Evolutionary conservation across 2,329 filamentous ascomycete species (phyloP), one percentile per base, ranked within the genome.

Genomic region (Lachnellula cervina): DNA sequence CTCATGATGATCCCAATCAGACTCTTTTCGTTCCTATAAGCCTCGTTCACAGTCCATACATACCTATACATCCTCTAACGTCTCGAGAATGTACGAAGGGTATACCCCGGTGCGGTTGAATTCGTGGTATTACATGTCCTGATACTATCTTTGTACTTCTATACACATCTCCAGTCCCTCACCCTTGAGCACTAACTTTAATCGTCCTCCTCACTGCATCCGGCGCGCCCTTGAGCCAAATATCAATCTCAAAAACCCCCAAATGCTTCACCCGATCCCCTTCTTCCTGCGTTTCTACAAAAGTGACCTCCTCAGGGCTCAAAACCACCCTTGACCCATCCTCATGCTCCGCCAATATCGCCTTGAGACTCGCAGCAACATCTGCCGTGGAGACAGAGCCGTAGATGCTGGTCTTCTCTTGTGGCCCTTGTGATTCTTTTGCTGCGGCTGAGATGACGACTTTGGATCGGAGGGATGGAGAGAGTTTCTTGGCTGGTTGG

Each of bases 311-410:
- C 35, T 74, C 72, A 51, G 80, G 73, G 2, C 70, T 69, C 21
- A 83, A 55, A 17, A 77, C 72, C 2, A 83, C 74, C 17, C 75
- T 71, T 34, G 73, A 71, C 28, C 77, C 78, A 66, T 81, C 76
- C 52, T 78, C 74, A 61, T 80, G 77, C 55, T 75, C 73, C 37
- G 74, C 75, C 59, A 82, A 69, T 23, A 76, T 72, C 43, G 72
- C 72, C 56, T 73, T 76, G 54, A 83, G 72, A 23, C 73, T 76
- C 16, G 70, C 66, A 7, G 73, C 74, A 52, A 84, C 71, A 64
- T 84, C 80, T 23, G 71, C 67, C 7, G 75, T 76, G n/a, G 78
- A 77, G 4, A 84, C 79, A 3, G 78, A 80, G 25, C 80, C 80
- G 60, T 80, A 66, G 17, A 69, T 81, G 16, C 71, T 70, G 19